Percentiles rank a stretch among this genome's conserved stretches.
Evolutionary conservation across 2,329 filamentous ascomycete species (phyloP).

Genomic region (Canariomyces notabilis): DNA sequence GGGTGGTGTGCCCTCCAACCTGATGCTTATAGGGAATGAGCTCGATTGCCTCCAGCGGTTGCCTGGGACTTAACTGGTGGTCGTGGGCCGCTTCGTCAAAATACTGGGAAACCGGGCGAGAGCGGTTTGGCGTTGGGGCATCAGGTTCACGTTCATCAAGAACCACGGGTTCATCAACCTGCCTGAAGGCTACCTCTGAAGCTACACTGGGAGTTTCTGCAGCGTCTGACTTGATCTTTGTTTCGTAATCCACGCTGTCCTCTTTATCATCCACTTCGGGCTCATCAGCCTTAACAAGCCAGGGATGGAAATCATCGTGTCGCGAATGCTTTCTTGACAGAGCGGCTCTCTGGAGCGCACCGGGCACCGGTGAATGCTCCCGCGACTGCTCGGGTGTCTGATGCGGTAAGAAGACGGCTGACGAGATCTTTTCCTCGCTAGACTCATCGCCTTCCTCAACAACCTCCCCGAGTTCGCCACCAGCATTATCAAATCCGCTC

Average conservation of each 20-base stretch:
- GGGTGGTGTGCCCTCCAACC: conserved; percentile 91
- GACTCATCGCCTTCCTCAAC: conserved; percentile 55
- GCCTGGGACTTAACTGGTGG: conserved; percentile 45
- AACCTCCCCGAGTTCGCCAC: conserved; percentile 35
- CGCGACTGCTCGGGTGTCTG: conserved; percentile 47
- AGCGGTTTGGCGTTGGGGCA: conserved; percentile 30
- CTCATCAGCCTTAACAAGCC: conserved; percentile 56
- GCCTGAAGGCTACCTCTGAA: conserved; percentile 24
- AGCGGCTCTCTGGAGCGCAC: conserved; percentile 16
- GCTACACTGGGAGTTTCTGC: conserved; percentile 21
- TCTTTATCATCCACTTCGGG: conserved; percentile 34
- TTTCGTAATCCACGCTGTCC: conserved; percentile 29
- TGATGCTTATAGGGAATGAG: conserved; percentile 96
- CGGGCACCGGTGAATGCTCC: conserved; percentile 22
- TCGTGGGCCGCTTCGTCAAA: conserved; percentile 48
- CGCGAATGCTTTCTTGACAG: conserved; percentile 23
- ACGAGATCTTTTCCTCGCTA: conserved; percentile 81
- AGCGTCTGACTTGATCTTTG: conserved; percentile 24
- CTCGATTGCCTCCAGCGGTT: conserved; percentile 84
- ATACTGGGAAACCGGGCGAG: conserved; percentile 38
- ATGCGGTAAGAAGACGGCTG: conserved; percentile 76
- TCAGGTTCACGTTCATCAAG: conserved; percentile 39
- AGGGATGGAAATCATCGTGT: conserved; percentile 42
- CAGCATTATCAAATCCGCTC: conserved; percentile 37
- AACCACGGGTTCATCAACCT: conserved; percentile 36